Percentiles rank a stretch among this genome's conserved stretches.
These are phyloP conservation scores for Paracorniculantispora psalliotae DNA, from an alignment of 2,329 filamentous ascomycete genomes.

Conservation along the genomic window DNA sequence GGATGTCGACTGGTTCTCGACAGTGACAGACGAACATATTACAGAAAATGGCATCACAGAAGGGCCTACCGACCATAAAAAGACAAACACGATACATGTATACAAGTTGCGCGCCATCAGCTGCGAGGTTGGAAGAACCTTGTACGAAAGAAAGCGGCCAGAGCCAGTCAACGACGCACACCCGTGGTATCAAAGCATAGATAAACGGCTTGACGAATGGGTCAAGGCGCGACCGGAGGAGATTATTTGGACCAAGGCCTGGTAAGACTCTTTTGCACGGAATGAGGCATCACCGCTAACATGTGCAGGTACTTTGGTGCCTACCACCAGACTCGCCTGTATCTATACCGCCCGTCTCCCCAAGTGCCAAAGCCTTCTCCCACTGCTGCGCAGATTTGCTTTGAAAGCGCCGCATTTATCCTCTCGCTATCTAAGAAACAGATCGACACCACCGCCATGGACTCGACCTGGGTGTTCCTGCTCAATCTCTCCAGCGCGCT, in stretches of 20 bases:
- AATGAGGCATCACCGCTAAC: conserved; percentile 4
- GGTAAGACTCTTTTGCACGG: conserved; percentile 50
- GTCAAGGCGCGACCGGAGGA: conserved; percentile 67
- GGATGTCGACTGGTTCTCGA: conserved; percentile 79
- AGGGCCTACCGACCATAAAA: conserved; percentile 71
- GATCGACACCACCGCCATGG: conserved; percentile 68
- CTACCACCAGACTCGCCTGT: conserved; percentile 83
- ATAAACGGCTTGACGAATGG: conserved; percentile 75
- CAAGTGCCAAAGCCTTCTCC: conserved; percentile 83
- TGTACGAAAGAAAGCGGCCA: conserved; percentile 79
- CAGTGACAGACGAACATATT: conserved; percentile 79
- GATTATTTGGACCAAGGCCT: conserved; percentile 67
- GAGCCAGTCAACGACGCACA: conserved; percentile 75
- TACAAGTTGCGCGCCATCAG: conserved; percentile 87
- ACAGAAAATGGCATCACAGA: conserved; percentile 68
- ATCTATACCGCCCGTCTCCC: conserved; percentile 84
- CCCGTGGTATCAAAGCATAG: conserved; percentile 82
- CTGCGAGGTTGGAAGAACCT: conserved; percentile 76
- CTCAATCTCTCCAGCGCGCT: conserved; percentile 86
- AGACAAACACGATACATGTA: conserved; percentile 86
- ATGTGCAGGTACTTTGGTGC: conserved; percentile 56
- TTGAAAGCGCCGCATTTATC: conserved; percentile 75
- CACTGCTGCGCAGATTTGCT: conserved; percentile 75
- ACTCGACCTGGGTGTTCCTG: conserved; percentile 92
- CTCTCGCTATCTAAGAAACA: conserved; percentile 77